phyloP scores from a whole-genome alignment of 2,329 filamentous ascomycete species.

The Aspergillus sojae region DNA sequence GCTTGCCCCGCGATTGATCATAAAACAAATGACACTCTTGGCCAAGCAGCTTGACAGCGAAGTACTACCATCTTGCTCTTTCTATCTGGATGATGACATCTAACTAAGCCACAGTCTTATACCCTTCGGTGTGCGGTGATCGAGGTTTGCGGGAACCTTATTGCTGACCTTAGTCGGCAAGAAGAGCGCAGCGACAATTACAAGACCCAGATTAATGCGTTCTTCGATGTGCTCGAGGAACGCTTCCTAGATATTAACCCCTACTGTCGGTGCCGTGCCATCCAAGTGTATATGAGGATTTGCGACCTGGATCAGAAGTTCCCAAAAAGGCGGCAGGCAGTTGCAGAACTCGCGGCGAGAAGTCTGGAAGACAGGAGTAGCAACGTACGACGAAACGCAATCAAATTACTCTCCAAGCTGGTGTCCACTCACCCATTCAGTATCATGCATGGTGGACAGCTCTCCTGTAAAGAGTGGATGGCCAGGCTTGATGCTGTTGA shows the following conservation, averaged over 20 bases:
- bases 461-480: conserved; percentile 84
- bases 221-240: conserved; percentile 95
- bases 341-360: conserved; percentile 80
- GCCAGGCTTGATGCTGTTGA: conserved; percentile 80
- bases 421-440: conserved; percentile 95
- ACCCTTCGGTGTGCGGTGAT: conserved; percentile 91
- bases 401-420: conserved; percentile 84
- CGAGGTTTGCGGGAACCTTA: conserved; percentile 95
- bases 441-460: conserved; percentile 83
- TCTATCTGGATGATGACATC: background rate
- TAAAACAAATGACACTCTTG: conserved; percentile 95
- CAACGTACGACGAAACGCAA: conserved; percentile 91
- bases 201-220: conserved; percentile 93
- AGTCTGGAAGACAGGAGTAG: conserved; percentile 98
- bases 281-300: conserved; percentile 90
- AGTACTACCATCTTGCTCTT: conserved; percentile 49
- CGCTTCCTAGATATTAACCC: conserved; percentile 96
- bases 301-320: conserved; percentile 97
- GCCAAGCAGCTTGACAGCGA: conserved; percentile 96
- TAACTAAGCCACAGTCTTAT: conserved; percentile 65
- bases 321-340: conserved; percentile 84
- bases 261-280: conserved; percentile 86
- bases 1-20: conserved; percentile 84
- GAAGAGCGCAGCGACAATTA: conserved; percentile 90
- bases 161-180: conserved; percentile 84